A percentile compares a stretch with the other conserved stretches of the same genome.
Evolutionary conservation across 805 yeast species (phyloP).

Genomic region (Ogataea ramenticola): DNA sequence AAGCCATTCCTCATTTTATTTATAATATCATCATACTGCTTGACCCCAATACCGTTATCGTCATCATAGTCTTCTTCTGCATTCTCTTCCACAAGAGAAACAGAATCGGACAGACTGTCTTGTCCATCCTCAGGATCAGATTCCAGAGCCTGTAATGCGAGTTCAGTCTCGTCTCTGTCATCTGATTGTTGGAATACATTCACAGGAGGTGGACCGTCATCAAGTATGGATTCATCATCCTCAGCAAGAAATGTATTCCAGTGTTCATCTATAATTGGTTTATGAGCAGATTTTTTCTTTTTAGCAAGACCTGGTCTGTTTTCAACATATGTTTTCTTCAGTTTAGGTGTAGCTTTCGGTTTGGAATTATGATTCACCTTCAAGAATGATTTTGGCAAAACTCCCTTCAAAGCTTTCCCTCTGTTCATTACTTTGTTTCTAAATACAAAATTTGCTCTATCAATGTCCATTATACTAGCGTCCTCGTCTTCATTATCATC

Average conservation of each 20-base stretch:
- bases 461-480: too few relatives aligned
- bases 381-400: slow-evolving; percentile 20
- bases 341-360: not conserved
- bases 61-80: not conserved
- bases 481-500: slow-evolving; percentile 3
- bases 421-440: slow-evolving; percentile 14
- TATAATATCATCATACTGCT: slow-evolving; percentile 5
- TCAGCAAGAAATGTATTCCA: slow-evolving; percentile 9
- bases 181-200: not conserved
- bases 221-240: slow-evolving; percentile 2
- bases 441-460: slow-evolving; percentile 8
- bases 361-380: slow-evolving; percentile 4
- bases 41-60: slow-evolving; percentile 3
- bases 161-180: not conserved
- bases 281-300: slow-evolving; percentile 2
- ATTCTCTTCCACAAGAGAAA: not conserved
- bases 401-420: slow-evolving; percentile 17
- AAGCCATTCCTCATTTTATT: slow-evolving; percentile 2
- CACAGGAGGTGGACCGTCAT: not conserved
- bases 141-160: not conserved
- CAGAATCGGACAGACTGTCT: not conserved
- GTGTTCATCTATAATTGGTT: not conserved
- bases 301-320: slow-evolving; percentile 14
- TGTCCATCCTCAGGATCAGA: not conserved
- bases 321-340: not conserved